phyloP scores from a whole-genome alignment of 2,329 filamentous ascomycete species.

The Anthostomella pinea region DNA sequence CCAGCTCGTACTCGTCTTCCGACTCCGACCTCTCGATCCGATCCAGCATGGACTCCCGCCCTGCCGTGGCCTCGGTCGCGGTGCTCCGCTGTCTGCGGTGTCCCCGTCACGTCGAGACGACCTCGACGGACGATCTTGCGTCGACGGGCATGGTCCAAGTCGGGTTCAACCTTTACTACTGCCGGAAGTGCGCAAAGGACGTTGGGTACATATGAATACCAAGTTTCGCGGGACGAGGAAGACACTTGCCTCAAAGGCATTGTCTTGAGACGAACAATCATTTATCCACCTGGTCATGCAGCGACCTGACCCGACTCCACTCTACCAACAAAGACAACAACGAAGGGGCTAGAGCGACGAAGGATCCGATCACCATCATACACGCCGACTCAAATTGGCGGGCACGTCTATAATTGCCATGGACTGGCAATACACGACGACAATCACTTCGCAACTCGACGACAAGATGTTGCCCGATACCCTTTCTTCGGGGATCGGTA shows the following conservation, averaged over 20 bases:
- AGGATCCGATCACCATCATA: too few species aligned
- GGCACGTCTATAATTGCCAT: too few species aligned
- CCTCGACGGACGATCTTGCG: slow-evolving; percentile 56
- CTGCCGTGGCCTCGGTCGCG: slow-evolving; percentile 51
- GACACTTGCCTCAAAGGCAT: neutral
- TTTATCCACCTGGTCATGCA: neutral
- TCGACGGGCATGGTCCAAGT: slow-evolving; percentile 63
- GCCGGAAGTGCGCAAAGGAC: slow-evolving; percentile 60
- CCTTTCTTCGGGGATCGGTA: too few species aligned
- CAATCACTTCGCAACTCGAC: too few species aligned
- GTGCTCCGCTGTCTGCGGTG: slow-evolving; percentile 51
- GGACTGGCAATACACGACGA: too few species aligned
- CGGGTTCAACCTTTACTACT: slow-evolving; percentile 65
- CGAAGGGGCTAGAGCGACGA: neutral
- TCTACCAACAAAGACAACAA: neutral
- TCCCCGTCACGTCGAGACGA: slow-evolving; percentile 60
- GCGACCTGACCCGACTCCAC: too few species aligned
- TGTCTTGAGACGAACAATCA: neutral
- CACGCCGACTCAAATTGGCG: too few species aligned
- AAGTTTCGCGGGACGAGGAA: slow-evolving; percentile 3
- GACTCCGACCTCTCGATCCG: slow-evolving; percentile 43
- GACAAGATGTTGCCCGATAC: too few species aligned
- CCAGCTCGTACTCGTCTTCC: slow-evolving; percentile 35
- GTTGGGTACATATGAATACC: slow-evolving; percentile 58
- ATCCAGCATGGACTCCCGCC: slow-evolving; percentile 47